Evolutionary conservation across 2,329 filamentous ascomycete genomes (phyloP), one percentile per base, ranked within the genome.

Genomic region (Diplocarpon mali): DNA sequence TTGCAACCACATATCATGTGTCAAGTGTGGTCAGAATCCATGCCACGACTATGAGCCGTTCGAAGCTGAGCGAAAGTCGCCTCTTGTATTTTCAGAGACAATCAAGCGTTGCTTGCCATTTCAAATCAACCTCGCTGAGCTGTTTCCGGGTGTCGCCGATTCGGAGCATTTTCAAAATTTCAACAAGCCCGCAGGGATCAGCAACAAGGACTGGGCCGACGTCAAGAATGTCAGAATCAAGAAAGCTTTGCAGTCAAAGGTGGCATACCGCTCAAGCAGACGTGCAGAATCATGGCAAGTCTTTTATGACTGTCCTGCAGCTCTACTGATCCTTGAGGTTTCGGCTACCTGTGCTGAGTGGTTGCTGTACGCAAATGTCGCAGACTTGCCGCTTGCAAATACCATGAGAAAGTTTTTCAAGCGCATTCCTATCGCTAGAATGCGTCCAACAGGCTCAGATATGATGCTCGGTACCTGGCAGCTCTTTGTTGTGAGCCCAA

Each of bases 1-100:
- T 5, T 83, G 78, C 51, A 62, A 58, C 0, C 71, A 80, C 51
- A 75, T 71, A 2, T 68, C 70, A 10, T 82, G 77, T 56, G 55
- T 61, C 1, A 57, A 59, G 5, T 81, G 76, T 52, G 69, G 67
- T 2, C 69, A 69, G 2, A 77, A 76, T 34, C 77, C 78, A 0
- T 51, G 53, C 6, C 65, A 67, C 42, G 29, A 53, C 8, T 65
- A 65, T 17, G 31, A 40, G 30, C n/a, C 36, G 13, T 11, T 20
- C n/a, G 1, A 3, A 6, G 3, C 48, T 16, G 29, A 46, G 38
- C 67, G 71, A 7, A 54, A 57, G 13, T 42, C 57, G 7, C 71
- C 72, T 0, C 53, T 60, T 16, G 56, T 62, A 0, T 76, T 78
- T 53, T 62, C 69, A 24, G 56, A 57, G 1, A 48, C 58, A 2